Evolutionary conservation across 106 monocot genomes (phyloP), one percentile per base, ranked within the genome.

Genomic region (Dioscorea dumetorum): DNA sequence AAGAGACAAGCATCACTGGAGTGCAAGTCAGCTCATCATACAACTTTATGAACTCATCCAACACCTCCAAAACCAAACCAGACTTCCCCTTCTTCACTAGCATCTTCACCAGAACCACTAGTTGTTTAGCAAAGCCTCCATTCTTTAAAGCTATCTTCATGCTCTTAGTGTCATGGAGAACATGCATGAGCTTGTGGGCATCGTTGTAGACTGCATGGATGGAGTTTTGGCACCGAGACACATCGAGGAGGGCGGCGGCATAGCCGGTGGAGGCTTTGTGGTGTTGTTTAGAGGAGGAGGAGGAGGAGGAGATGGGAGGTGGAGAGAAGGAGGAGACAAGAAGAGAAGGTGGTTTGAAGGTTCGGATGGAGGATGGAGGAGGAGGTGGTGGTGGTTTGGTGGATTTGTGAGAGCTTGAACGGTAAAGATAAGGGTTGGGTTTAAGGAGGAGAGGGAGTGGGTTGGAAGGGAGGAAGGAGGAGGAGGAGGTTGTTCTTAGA

Each of bases 231-330:
- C 84, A 69, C 41, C 31, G 33, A 53, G 78, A 66, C 49, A 70
- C 75, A 70, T 88, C 88, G 5, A 84, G 78, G 31, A 88, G 84
- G 8, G 84, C 84, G 12, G 81, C 88, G 18, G 88, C 84, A 70
- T 88, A 88, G 56, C 88, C 88, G 59, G 84, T 79, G 41, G 84
- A 74, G 49, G 88, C 84, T 21, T 71, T 57, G 22, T 74, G 48
- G 70, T 71, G 66, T 12, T 8, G 34, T 2, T 52, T 24, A 4
- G 12, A 0, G 19, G 61, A 2, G 58, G 54, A 3, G 20, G 12
- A 0, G 19, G 61, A 2, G 58, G 54, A 3, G 20, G 31, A 10
- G 58, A 17, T 4, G 8, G 41, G 54, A 7, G 32, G 63, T 35
- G 48, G 18, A 65, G 58, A 54, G 19, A 52, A 66, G 19, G 14